Conservation (phyloP, 2,329 filamentous ascomycete genomes). For the Botrytis porri region DNA sequence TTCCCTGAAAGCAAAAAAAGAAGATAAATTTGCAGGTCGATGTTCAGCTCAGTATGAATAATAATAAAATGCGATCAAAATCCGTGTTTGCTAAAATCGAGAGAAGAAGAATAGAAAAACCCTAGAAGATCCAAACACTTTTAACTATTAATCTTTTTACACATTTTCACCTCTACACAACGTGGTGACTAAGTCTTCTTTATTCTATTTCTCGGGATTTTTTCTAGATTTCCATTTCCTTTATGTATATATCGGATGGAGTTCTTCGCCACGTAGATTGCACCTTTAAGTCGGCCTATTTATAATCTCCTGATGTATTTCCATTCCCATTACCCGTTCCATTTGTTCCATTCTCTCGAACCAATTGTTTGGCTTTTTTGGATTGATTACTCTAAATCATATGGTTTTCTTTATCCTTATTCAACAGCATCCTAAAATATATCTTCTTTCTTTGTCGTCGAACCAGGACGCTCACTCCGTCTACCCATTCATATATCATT, state of each 20-base stretch:
- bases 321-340: neutral
- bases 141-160: neutral
- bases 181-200: neutral
- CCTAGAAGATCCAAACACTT: neutral
- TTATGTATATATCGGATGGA: neutral
- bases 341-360: neutral
- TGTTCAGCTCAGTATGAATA: slow-evolving; percentile 2
- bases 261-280: neutral
- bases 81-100: neutral
- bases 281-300: neutral
- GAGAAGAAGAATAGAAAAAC: neutral
- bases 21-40: neutral
- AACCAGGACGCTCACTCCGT: neutral
- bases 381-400: neutral
- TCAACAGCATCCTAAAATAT: neutral
- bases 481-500: too few relatives aligned
- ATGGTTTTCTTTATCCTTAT: neutral
- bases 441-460: neutral
- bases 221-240: neutral
- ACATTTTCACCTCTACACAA: neutral
- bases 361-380: neutral
- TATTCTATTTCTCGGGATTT: neutral
- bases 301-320: neutral
- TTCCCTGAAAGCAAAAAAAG: neutral
- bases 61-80: neutral